Evolutionary conservation across 2,329 filamentous ascomycete genomes (phyloP).

Genomic region (Golovinomyces cichoracearum): DNA sequence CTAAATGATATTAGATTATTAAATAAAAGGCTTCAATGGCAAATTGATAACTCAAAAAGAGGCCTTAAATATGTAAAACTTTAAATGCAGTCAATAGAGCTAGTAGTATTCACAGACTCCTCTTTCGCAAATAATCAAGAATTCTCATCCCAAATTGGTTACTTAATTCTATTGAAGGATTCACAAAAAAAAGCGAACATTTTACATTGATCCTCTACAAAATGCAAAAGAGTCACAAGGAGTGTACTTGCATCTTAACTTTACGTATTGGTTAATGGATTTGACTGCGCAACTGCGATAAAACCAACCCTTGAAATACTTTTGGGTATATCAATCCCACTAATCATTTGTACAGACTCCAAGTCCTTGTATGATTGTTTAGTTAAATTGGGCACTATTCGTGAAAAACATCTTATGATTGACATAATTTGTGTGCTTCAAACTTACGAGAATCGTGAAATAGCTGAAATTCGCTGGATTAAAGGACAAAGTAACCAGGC

Average conservation of each 20-base stretch:
- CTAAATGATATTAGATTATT: background rate
- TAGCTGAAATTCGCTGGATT: background rate
- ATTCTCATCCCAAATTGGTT: background rate
- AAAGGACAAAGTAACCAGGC: background rate
- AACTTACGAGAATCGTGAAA: background rate
- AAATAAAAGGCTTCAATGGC: background rate
- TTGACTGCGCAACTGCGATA: background rate
- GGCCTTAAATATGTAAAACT: background rate
- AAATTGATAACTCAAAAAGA: background rate
- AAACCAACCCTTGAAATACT: background rate
- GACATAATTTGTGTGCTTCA: background rate
- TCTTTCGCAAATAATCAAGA: background rate
- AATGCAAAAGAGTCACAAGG: conserved; percentile 2
- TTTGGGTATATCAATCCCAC: background rate
- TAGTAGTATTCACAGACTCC: background rate
- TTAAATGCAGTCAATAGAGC: background rate
- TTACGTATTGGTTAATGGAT: background rate
- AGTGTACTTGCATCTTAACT: background rate
- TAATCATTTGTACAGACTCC: background rate
- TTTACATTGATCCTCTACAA: background rate
- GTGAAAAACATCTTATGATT: background rate
- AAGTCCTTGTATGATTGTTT: background rate
- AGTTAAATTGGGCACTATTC: conserved; percentile 1
- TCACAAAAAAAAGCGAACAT: background rate
- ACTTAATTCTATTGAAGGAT: background rate